Base-by-base conservation (phyloP, 2,329 filamentous ascomycete genomes). In the Penicillium sp. region DNA sequence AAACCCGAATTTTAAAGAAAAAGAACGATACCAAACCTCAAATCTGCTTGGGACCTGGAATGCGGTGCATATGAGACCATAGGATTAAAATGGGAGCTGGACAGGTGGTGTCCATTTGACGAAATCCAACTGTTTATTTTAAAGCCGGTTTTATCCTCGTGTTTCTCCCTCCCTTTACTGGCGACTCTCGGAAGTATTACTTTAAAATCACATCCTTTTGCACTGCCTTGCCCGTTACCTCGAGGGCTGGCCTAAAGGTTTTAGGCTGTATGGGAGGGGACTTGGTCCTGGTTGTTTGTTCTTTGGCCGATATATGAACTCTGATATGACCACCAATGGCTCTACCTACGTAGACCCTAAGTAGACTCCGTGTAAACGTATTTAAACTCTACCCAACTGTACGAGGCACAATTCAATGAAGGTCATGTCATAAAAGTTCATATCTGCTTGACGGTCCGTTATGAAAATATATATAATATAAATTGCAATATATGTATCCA, bases 1-100 rank as follows among this genome's bases (percentile, higher is more conserved):
- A 66, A 63, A 53, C 45, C 55, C 60, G 63, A 66, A 65, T 65
- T 57, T 57, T 57, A 65, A 66, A 66, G 65, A 66, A 66, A 64
- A 65, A 63, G 57, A 65, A 64, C 64, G 64, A 66, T 66, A 66
- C 64, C 64, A 66, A 65, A 64, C 64, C 59, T 65, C 60, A 66
- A 62, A 53, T 64, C 59, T 53, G 41, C 55, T 63, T 61, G 60
- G 63, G 64, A 63, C 61, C 61, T 60, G 60, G 63, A 58, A 66
- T 57, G 63, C 60, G 56, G 61, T 67, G 64, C 66, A 68, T 66
- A 65, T 59, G 60, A 65, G 60, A 59, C 63, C 54, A 65, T 64
- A 58, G 64, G 63, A 64, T 59, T 51, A 62, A 62, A 57, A 57
- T 55, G 59, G 53, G 51, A 59, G 57, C 49, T 50, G 57, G 56